These are phyloP conservation scores for Teunomyces barrocoloradensis DNA, from an alignment of 805 yeast species.

Conservation along the genomic window DNA sequence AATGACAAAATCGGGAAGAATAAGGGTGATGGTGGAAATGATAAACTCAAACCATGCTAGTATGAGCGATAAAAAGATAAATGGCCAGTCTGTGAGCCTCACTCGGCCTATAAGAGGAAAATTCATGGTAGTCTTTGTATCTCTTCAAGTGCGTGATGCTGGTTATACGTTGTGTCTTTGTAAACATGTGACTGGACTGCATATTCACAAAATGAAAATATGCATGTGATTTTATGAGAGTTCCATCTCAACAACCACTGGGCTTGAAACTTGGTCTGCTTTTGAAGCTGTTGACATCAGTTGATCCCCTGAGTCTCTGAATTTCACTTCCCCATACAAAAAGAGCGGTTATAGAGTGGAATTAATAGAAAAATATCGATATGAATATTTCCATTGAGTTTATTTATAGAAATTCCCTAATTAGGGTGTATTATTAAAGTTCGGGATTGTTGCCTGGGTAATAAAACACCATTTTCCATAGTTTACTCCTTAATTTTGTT, in stretches of 20 bases:
- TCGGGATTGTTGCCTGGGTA: not conserved
- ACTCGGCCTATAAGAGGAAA: constrained; percentile 33
- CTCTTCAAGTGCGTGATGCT: not conserved
- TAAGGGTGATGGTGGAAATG: constrained; percentile 41
- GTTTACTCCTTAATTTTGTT: not conserved
- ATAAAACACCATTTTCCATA: not conserved
- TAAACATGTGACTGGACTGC: constrained; percentile 1
- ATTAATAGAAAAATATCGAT: not conserved
- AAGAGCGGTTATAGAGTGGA: not conserved
- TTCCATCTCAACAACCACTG: too few relatives aligned
- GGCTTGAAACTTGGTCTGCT: too few relatives aligned
- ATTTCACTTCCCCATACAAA: too few relatives aligned
- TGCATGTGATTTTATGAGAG: not conserved
- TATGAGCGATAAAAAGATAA: constrained; percentile 42
- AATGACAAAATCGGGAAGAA: constrained; percentile 46
- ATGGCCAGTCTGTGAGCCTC: constrained; percentile 48
- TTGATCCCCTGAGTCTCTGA: too few relatives aligned
- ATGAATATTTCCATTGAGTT: not conserved
- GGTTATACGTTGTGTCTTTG: not conserved
- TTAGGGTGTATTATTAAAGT: not conserved
- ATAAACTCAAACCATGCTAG: constrained; percentile 51
- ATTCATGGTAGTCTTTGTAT: constrained; percentile 2
- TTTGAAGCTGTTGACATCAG: too few relatives aligned
- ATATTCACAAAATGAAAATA: not conserved
- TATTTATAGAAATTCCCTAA: not conserved